Evolutionary conservation across 805 yeast genomes (phyloP), one percentile per base, ranked within the genome.

Genomic region (Limtongia smithiae): DNA sequence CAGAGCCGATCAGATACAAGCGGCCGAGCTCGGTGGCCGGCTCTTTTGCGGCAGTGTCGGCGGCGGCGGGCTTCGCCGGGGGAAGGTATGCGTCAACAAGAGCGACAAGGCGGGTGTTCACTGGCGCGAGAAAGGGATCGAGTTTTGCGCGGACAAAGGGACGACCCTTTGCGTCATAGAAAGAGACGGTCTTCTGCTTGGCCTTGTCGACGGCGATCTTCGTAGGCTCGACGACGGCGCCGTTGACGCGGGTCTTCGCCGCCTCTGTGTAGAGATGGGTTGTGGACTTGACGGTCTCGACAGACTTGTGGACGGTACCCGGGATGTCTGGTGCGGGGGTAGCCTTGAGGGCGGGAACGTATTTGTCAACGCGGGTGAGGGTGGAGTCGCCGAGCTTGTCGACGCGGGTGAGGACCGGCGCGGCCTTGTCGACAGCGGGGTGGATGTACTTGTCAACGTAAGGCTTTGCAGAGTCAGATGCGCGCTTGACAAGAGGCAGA

Each of bases 121-220:
- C 38, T 25, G 93, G 90, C 32, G 70, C 72, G 40, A 84, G 69
- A 11, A 82, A 31, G 3, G 85, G 82, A 64, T 83, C 88, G 20
- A 82, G 60, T 21, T 77, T 74, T n/a, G 82, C 72, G 57, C 87
- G 73, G 33, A 84, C 57, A 43, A 81, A 62, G 35, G 85, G 83
- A 60, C 78, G 79, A 21, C 87, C 87, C 27, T 79, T 69, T 6
- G 78, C 72, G 60, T 81, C 80, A 62, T 76, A 75, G 35, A 79
- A 60, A 28, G 77, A 71, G 41, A 74, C 69, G 61, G 79, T 75
- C 61, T 79, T 76, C 45, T 67, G 68, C 43, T 70, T 71, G 55
- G 84, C 80, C 50, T 75, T 67, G 42, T 71, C 74, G 40, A 67
- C 63, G 15, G 59, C 69, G 22, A 46, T 36, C 57, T 70, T 62